Evolutionary conservation across 352 stramenopile species (phyloP), one percentile per base, ranked within the genome.

Genomic region (Globisporangium emineosum): DNA sequence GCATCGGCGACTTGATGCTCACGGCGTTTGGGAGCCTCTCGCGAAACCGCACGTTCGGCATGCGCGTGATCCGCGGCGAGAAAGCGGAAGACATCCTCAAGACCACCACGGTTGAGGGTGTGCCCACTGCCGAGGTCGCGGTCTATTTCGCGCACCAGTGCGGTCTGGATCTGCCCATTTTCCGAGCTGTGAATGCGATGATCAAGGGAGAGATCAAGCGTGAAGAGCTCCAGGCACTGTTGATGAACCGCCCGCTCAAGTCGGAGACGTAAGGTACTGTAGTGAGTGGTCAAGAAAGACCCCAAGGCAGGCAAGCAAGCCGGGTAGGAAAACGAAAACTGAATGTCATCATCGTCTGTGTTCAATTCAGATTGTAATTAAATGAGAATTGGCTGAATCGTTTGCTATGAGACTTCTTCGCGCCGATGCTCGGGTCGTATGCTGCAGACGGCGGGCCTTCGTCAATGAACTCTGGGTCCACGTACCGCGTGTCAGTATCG

Each of bases 1-100:
- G 89, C 35, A 91, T 97, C 43, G 92, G 91, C 25, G 96, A 98
- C 79, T 72, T 98, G 19, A 98, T 98, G 89, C 83, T 98, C 30
- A 99, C 97, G 23, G 98, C 94, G 56, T 99, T 99, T 73, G 96
- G 96, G 21, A 93, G 87, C 17, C 80, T 99, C 43, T 98, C 92
- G 13, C 86, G 97, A 4, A 99, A 99, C 73, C 86, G 96, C 49
- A 90, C 91, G 52, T 98, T 98, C 68, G 97, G 97, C 17, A 89
- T 98, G 42, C 83, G 96, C 42, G 80, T 99, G 54, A 98, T 97
- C 54, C 88, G 98, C 65, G 76, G 88, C 37, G 78, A 96, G 63
- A 89, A 89, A 25, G 84, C 98, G 51, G 86, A 98, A 57, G 90
- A 99, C 62, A 98, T 99, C 57, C 68, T 97, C 51, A 89, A 86